These are phyloP conservation scores for Ustilago tritici DNA, from an alignment of 1,284 basidiomycete species.

Conservation along the genomic window DNA sequence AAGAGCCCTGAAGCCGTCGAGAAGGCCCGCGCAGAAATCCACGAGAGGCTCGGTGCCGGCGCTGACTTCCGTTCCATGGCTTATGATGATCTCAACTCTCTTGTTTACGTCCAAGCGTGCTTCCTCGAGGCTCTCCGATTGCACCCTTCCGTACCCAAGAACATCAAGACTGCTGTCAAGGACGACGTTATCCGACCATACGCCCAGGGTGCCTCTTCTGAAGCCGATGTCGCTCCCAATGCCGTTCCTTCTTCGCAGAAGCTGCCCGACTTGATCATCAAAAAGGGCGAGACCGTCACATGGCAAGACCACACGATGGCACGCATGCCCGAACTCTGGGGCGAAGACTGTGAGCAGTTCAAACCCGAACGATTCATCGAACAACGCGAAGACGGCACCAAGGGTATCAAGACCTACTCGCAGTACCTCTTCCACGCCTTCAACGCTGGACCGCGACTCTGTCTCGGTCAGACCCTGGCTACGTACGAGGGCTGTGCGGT, in stretches of 20 bases:
- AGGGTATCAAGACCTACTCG: slow-evolving; percentile 71
- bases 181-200: slow-evolving; percentile 60
- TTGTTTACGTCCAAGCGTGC: slow-evolving; percentile 57
- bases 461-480: slow-evolving; percentile 67
- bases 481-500: slow-evolving; percentile 59
- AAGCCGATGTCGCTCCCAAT: slow-evolving; percentile 39
- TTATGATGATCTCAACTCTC: slow-evolving; percentile 53
- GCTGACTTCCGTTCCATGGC: slow-evolving; percentile 31
- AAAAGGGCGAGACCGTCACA: slow-evolving; percentile 45
- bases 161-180: slow-evolving; percentile 47
- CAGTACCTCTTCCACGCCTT: slow-evolving; percentile 70
- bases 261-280: slow-evolving; percentile 53
- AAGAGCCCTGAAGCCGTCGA: slow-evolving; percentile 40
- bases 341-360: slow-evolving; percentile 65
- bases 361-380: slow-evolving; percentile 66
- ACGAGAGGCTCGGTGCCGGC: slow-evolving; percentile 47
- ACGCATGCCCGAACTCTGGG: slow-evolving; percentile 63
- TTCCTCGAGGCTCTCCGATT: slow-evolving; percentile 58
- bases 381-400: slow-evolving; percentile 60
- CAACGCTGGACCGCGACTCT: slow-evolving; percentile 64
- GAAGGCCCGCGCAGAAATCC: slow-evolving; percentile 47
- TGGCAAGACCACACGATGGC: slow-evolving; percentile 62
- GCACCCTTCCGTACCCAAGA: slow-evolving; percentile 64
- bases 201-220: slow-evolving; percentile 28
- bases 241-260: slow-evolving; percentile 32